Conservation (phyloP, 441 rosid species). For the Gossypium davidsonii region DNA sequence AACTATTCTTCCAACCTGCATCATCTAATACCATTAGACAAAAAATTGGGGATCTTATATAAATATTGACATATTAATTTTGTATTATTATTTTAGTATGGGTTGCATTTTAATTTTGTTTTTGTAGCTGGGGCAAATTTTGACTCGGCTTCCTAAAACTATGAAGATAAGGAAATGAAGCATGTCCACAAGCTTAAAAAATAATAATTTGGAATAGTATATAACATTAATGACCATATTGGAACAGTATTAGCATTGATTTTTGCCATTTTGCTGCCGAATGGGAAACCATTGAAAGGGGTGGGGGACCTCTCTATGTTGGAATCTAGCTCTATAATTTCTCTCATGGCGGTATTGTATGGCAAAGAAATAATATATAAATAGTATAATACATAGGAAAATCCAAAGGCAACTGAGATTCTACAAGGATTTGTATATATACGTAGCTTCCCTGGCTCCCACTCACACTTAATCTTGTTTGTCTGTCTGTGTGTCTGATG, state of each 20-base stretch:
- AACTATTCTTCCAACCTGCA: no score
- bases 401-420: background rate
- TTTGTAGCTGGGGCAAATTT: background rate
- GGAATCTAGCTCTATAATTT: background rate
- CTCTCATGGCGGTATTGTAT: background rate
- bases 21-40: no score
- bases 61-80: no score
- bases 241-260: background rate
- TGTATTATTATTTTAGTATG: no score
- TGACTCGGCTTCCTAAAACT: background rate
- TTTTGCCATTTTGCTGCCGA: conserved; percentile 1
- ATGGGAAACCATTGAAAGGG: conserved; percentile 11
- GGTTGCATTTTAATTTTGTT: no score
- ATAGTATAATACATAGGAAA: background rate
- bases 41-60: no score
- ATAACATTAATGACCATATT: background rate
- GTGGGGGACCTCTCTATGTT: background rate
- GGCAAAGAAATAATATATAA: background rate
- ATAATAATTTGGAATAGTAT: background rate
- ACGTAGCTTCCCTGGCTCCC: background rate
- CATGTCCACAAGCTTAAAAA: conserved; percentile 22
- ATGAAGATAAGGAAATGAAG: conserved; percentile 28
- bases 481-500: background rate
- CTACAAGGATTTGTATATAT: background rate
- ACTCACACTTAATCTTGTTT: background rate